These are phyloP conservation scores for Zasmidium citrigriseum DNA, from an alignment of 2,329 filamentous ascomycete species.

Conservation along the genomic window DNA sequence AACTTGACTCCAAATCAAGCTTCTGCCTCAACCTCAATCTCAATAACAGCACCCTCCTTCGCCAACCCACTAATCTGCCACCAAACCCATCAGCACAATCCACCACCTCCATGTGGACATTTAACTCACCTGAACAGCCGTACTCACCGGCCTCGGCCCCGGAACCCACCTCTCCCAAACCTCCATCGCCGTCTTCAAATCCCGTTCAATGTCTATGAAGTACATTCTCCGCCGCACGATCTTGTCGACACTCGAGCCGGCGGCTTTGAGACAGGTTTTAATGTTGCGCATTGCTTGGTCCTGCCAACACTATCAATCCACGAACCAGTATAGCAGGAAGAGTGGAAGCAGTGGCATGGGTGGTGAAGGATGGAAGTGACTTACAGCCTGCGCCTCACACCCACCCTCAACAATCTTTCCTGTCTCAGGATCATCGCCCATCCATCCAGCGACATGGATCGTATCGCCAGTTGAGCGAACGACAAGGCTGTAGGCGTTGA, in stretches of 20 bases:
- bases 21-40: slow-evolving; percentile 24
- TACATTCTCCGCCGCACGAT: slow-evolving; percentile 22
- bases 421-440: slow-evolving; percentile 25
- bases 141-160: slow-evolving; percentile 20
- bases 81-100: neutral
- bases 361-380: slow-evolving; percentile 33
- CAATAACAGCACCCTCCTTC: slow-evolving; percentile 23
- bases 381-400: slow-evolving; percentile 19
- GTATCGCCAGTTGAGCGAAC: slow-evolving; percentile 5
- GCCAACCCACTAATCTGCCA: slow-evolving; percentile 14
- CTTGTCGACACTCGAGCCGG: slow-evolving; percentile 16
- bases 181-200: slow-evolving; percentile 19
- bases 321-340: neutral
- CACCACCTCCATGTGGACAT: neutral
- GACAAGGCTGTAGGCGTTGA: slow-evolving; percentile 5
- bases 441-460: slow-evolving; percentile 25
- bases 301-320: slow-evolving; percentile 1
- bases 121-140: slow-evolving; percentile 16
- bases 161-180: slow-evolving; percentile 16
- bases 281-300: slow-evolving; percentile 22
- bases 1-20: neutral
- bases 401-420: slow-evolving; percentile 23
- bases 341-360: no score
- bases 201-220: slow-evolving; percentile 18
- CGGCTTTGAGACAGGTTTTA: slow-evolving; percentile 18